phyloP scores from a whole-genome alignment of 306 rosid species.

The Glycine tomentella region DNA sequence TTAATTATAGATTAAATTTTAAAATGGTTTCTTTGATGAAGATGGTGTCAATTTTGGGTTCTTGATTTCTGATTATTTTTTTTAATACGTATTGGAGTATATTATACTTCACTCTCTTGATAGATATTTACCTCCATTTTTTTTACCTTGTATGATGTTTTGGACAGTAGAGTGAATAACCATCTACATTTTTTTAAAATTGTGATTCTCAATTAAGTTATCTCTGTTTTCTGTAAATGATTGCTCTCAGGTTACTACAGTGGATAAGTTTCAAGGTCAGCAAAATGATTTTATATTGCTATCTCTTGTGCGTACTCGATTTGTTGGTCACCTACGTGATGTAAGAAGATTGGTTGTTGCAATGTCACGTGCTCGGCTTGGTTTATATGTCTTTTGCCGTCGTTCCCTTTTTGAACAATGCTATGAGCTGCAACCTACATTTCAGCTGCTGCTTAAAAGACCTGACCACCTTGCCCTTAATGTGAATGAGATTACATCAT shows the following conservation, averaged over 20 bases:
- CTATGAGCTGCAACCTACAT: slow-evolving; percentile 95
- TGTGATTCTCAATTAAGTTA: slow-evolving; percentile 18
- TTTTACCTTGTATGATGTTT: background rate
- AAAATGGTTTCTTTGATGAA: slow-evolving; percentile 30
- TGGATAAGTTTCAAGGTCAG: slow-evolving; percentile 99
- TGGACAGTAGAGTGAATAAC: background rate
- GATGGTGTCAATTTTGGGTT: slow-evolving; percentile 18
- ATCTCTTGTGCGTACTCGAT: slow-evolving; percentile 92
- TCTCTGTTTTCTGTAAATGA: slow-evolving; percentile 35
- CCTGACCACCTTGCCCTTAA: slow-evolving; percentile 86
- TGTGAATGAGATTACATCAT: slow-evolving; percentile 66
- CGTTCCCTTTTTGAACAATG: slow-evolving; percentile 96
- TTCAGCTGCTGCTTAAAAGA: slow-evolving; percentile 90
- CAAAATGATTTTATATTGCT: slow-evolving; percentile 95
- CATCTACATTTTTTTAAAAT: background rate
- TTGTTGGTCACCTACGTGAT: slow-evolving; percentile 98
- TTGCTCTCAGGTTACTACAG: slow-evolving; percentile 79
- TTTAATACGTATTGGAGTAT: background rate
- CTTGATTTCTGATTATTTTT: background rate
- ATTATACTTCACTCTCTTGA: background rate
- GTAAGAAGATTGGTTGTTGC: slow-evolving; percentile 98
- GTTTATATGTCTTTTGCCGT: slow-evolving; percentile 92
- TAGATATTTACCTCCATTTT: background rate
- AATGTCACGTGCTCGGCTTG: slow-evolving; percentile 99
- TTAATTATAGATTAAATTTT: slow-evolving; percentile 24